Conservation (phyloP, 2,329 filamentous ascomycete genomes). For the Hortaea sp. region DNA sequence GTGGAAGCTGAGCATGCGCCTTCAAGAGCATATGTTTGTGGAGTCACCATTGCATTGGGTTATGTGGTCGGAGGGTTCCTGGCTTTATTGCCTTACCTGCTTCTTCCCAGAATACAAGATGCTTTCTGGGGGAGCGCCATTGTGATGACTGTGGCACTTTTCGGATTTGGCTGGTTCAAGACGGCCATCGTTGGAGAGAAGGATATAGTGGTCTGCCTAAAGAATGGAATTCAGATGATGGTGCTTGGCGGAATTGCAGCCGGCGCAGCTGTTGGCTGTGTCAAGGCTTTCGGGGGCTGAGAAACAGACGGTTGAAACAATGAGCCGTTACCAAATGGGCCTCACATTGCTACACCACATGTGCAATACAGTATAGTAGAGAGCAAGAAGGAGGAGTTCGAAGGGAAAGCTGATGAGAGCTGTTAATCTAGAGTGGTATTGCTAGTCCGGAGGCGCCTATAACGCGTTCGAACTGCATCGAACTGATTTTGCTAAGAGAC, state of each 20-base stretch:
- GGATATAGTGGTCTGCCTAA: conserved; percentile 38
- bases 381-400: too few species aligned
- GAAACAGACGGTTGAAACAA: too few species aligned
- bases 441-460: too few species aligned
- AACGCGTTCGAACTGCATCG: too few species aligned
- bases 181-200: conserved; percentile 27
- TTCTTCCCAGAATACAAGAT: conserved; percentile 29
- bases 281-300: conserved; percentile 6
- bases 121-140: conserved; percentile 47
- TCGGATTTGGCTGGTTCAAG: conserved; percentile 54
- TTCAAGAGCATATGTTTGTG: conserved; percentile 40
- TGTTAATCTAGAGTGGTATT: too few species aligned
- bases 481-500: background rate
- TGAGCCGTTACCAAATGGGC: too few species aligned
- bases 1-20: conserved; percentile 30
- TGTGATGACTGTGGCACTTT: conserved; percentile 49
- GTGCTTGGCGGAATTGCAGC: conserved; percentile 55
- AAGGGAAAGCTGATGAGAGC: too few species aligned
- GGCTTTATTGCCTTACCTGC: conserved; percentile 58
- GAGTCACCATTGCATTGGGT: conserved; percentile 54
- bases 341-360: too few species aligned
- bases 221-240: conserved; percentile 54
- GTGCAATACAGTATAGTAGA: too few species aligned
- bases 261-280: conserved; percentile 48
- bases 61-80: conserved; percentile 49